Evolutionary conservation across 129 eudicot genomes (phyloP).

Genomic region (Escallonia rubra): DNA sequence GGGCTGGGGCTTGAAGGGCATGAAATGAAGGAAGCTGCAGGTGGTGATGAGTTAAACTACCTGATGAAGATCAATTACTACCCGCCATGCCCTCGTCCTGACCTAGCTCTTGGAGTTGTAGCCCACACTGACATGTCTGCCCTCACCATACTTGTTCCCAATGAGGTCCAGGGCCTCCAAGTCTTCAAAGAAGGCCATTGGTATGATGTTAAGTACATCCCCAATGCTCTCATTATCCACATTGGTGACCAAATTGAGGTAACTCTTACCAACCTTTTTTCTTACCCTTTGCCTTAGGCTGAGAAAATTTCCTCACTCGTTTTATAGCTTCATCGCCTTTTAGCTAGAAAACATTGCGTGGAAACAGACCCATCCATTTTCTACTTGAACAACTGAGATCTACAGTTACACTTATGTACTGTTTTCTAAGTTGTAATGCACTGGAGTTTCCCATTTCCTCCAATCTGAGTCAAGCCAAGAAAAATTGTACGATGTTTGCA

Average conservation of each 20-base stretch:
- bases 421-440: too few relatives aligned
- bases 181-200: conserved; percentile 57
- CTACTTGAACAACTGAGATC: neutral
- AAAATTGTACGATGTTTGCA: neutral
- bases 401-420: neutral
- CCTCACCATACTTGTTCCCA: conserved; percentile 76
- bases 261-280: neutral
- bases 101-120: conserved; percentile 77
- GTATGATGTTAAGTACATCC: conserved; percentile 87
- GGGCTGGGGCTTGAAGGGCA: conserved; percentile 62
- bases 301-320: neutral
- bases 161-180: conserved; percentile 86
- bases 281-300: too few relatives aligned
- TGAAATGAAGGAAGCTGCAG: conserved; percentile 44
- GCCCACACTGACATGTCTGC: conserved; percentile 68
- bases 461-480: neutral
- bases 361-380: neutral
- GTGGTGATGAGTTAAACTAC: conserved; percentile 61
- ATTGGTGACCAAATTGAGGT: conserved; percentile 94
- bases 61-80: conserved; percentile 73
- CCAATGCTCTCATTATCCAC: conserved; percentile 78
- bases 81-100: conserved; percentile 94
- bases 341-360: too few relatives aligned
- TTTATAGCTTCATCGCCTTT: neutral
- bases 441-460: too few relatives aligned